Conservation (phyloP, 805 yeast species). For the Candida sphagnicola region DNA sequence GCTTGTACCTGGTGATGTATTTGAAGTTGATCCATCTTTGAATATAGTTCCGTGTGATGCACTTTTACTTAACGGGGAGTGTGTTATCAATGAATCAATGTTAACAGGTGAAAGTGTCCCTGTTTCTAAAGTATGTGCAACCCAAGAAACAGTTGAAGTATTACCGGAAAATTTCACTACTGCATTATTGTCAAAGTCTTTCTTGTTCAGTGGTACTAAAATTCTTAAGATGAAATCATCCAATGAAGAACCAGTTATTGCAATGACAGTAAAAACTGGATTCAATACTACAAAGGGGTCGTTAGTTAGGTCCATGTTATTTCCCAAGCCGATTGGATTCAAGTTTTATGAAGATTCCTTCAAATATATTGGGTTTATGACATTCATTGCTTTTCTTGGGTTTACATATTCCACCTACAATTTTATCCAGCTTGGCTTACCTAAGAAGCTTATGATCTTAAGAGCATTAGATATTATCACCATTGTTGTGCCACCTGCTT, state of each 20-base stretch:
- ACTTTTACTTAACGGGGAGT: constrained; percentile 81
- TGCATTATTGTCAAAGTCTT: constrained; percentile 66
- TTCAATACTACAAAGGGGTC: constrained; percentile 96
- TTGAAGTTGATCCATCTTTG: constrained; percentile 85
- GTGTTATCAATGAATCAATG: constrained; percentile 97
- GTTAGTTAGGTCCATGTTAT: constrained; percentile 88
- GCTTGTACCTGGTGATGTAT: constrained; percentile 93
- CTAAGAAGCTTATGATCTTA: constrained; percentile 64
- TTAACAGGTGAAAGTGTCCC: constrained; percentile 98
- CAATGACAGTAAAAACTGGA: constrained; percentile 85
- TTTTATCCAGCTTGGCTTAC: constrained; percentile 73
- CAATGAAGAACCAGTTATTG: constrained; percentile 74
- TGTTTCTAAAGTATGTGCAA: constrained; percentile 73
- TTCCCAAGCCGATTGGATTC: constrained; percentile 92
- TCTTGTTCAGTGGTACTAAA: constrained; percentile 84
- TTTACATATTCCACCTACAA: constrained; percentile 79
- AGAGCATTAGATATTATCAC: constrained; percentile 93
- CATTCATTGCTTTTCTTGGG: constrained; percentile 77
- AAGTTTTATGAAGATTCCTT: constrained; percentile 93
- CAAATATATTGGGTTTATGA: constrained; percentile 94
- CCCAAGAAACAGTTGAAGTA: constrained; percentile 54
- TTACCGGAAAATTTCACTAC: constrained; percentile 61
- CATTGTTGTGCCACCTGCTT: constrained; percentile 97
- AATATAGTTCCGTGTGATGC: constrained; percentile 84
- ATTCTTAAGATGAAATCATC: constrained; percentile 77